Evolutionary conservation across 23 red algal genomes (phyloP).

Genomic region (Agarophyton chilense): DNA sequence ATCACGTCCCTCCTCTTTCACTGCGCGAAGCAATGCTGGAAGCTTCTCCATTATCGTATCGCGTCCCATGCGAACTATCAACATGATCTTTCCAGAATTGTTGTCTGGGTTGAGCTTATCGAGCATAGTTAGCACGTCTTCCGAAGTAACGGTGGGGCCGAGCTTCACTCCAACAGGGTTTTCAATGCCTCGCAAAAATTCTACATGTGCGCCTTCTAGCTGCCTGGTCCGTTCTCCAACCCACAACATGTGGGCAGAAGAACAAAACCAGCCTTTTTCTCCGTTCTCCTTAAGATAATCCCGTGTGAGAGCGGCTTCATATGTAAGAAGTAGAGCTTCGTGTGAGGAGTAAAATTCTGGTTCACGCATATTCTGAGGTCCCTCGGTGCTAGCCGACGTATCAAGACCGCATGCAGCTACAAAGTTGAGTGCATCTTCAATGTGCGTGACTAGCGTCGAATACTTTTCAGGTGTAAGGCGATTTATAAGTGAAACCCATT

Average conservation of each 20-base stretch:
- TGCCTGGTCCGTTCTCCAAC: slow-evolving; percentile 88
- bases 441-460: slow-evolving; percentile 47
- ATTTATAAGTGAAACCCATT: slow-evolving; percentile 68
- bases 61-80: slow-evolving; percentile 85
- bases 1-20: slow-evolving; percentile 58
- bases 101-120: slow-evolving; percentile 85
- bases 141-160: slow-evolving; percentile 36
- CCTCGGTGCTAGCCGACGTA: slow-evolving; percentile 28
- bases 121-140: slow-evolving; percentile 72
- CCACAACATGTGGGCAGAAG: slow-evolving; percentile 83
- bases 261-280: slow-evolving; percentile 37
- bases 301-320: slow-evolving; percentile 84
- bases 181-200: slow-evolving; percentile 88
- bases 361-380: slow-evolving; percentile 55
- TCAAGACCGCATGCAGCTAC: slow-evolving; percentile 68
- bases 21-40: slow-evolving; percentile 75
- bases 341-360: slow-evolving; percentile 96
- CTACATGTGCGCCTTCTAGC: slow-evolving; percentile 90
- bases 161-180: slow-evolving; percentile 92
- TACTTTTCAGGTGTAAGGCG: slow-evolving; percentile 38
- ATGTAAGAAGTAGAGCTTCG: slow-evolving; percentile 91
- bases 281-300: background rate
- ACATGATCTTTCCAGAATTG: slow-evolving; percentile 77
- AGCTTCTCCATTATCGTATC: slow-evolving; percentile 73
- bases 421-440: slow-evolving; percentile 84